These are phyloP conservation scores for Emydomyces testavorans DNA, from an alignment of 2,329 filamentous ascomycete species.

Conservation along the genomic window DNA sequence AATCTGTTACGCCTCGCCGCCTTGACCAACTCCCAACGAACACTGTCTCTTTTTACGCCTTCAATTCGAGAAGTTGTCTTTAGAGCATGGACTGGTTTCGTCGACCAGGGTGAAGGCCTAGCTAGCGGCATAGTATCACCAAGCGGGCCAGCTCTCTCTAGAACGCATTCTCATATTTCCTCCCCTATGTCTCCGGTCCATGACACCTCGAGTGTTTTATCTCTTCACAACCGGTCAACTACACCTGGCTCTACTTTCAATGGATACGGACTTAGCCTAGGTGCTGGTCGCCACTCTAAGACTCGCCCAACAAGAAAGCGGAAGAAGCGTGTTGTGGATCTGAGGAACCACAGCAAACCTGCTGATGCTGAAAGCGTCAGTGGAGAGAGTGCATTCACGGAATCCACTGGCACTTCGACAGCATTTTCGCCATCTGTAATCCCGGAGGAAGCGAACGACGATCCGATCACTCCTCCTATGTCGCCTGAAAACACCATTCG, in stretches of 20 bases:
- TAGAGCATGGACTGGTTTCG: constrained; percentile 75
- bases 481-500: constrained; percentile 30
- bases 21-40: constrained; percentile 77
- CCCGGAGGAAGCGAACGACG: constrained; percentile 49
- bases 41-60: constrained; percentile 81
- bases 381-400: constrained; percentile 33
- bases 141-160: constrained; percentile 43
- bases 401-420: constrained; percentile 36
- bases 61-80: constrained; percentile 85
- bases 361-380: constrained; percentile 34
- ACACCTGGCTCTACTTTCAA: constrained; percentile 28
- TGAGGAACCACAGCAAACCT: constrained; percentile 33
- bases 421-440: constrained; percentile 46
- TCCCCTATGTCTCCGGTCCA: constrained; percentile 61
- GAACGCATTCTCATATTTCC: constrained; percentile 51
- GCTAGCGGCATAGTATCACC: constrained; percentile 29
- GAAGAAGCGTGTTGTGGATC: constrained; percentile 41
- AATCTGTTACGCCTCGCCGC: constrained; percentile 74
- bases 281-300: constrained; percentile 35
- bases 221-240: constrained; percentile 49
- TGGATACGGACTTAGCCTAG: constrained; percentile 31
- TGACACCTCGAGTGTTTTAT: constrained; percentile 56
- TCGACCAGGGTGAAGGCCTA: constrained; percentile 54
- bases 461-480: constrained; percentile 42
- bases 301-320: constrained; percentile 37